phyloP scores from a whole-genome alignment of 352 stramenopile genomes.

The Globisporangium radiosum region DNA sequence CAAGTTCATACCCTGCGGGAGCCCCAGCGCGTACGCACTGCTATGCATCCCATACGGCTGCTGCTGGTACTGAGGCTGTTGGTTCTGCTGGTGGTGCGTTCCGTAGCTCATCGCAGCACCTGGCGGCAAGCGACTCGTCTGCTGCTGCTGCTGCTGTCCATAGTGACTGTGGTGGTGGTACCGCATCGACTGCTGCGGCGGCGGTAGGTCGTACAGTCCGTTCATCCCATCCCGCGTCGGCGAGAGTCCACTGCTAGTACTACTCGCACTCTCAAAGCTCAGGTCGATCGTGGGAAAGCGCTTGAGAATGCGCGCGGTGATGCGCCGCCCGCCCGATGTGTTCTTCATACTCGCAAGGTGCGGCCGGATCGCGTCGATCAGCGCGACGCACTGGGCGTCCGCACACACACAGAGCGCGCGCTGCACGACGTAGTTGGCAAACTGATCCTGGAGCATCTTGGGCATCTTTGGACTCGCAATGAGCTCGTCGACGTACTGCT shows the following conservation, averaged over 20 bases:
- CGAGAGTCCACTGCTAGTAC: constrained; percentile 24
- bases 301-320: constrained; percentile 95
- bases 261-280: constrained; percentile 31
- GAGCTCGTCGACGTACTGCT: constrained; percentile 75
- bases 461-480: constrained; percentile 80
- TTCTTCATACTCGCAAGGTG: constrained; percentile 94
- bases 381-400: constrained; percentile 89
- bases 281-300: constrained; percentile 95
- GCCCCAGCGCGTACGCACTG: constrained; percentile 7
- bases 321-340: constrained; percentile 90
- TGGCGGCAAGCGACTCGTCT: constrained; percentile 7
- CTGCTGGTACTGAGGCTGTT: constrained; percentile 2
- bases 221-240: constrained; percentile 2
- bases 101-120: constrained; percentile 3
- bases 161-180: not conserved
- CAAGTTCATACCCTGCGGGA: not conserved
- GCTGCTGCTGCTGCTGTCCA: constrained; percentile 8
- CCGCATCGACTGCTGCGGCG: not conserved
- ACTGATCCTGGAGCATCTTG: constrained; percentile 96
- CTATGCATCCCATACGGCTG: constrained; percentile 1
- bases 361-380: constrained; percentile 95
- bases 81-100: constrained; percentile 10
- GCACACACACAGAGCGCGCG: constrained; percentile 92
- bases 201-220: constrained; percentile 24
- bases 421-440: constrained; percentile 99